Evolutionary conservation across 768 basidiomycete species (phyloP).

Genomic region (Kwoniella sp.): DNA sequence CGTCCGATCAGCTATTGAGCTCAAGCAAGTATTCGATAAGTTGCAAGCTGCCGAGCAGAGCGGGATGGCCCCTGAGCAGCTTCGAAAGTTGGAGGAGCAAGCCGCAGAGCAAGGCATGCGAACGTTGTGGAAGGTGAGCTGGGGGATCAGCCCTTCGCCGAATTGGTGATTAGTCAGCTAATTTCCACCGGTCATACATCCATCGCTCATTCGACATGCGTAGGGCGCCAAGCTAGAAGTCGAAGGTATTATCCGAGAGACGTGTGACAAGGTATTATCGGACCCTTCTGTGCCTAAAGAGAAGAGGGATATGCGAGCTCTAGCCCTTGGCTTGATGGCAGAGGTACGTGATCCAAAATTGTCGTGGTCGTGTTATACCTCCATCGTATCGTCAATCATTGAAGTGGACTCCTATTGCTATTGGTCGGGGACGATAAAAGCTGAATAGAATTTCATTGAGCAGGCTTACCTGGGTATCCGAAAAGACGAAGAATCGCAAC

Average conservation of each 20-base stretch:
- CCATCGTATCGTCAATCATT: too few relatives aligned
- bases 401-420: too few relatives aligned
- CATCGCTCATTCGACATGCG: too few relatives aligned
- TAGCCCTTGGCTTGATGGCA: conserved; percentile 52
- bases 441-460: not conserved
- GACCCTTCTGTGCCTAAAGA: conserved; percentile 48
- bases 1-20: conserved; percentile 54
- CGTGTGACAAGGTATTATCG: conserved; percentile 53
- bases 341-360: conserved; percentile 43
- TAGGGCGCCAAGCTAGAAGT: conserved; percentile 57
- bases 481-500: conserved; percentile 45
- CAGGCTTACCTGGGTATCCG: conserved; percentile 52
- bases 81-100: conserved; percentile 56
- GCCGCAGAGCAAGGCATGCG: conserved; percentile 55
- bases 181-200: too few relatives aligned
- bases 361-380: too few relatives aligned
- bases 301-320: conserved; percentile 50
- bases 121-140: conserved; percentile 55
- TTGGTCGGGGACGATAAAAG: not conserved
- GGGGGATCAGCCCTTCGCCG: not conserved
- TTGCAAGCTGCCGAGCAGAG: conserved; percentile 54
- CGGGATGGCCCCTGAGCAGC: conserved; percentile 52
- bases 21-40: conserved; percentile 56
- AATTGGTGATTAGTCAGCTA: too few relatives aligned
- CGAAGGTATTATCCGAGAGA: conserved; percentile 53